Percentiles rank a stretch among this genome's conserved stretches.
Conservation (phyloP, 768 basidiomycete species). For the Boletus pseudo-olivaceus region DNA sequence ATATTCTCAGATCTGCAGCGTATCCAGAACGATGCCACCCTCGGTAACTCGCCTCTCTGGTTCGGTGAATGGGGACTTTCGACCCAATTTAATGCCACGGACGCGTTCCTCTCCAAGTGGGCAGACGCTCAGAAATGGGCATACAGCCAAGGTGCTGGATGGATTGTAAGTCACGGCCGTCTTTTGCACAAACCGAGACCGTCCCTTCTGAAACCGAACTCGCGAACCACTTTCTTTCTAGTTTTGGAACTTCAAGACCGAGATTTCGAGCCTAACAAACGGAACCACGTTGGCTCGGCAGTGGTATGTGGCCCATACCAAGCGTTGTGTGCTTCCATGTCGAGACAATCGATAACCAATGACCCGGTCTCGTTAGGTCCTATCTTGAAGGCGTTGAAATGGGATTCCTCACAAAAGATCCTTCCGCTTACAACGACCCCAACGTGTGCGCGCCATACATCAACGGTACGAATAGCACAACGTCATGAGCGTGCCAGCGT, state of each 20-base stretch:
- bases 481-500: slow-evolving; percentile 1
- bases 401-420: slow-evolving; percentile 64
- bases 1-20: slow-evolving; percentile 52
- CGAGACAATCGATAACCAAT: background rate
- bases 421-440: slow-evolving; percentile 50
- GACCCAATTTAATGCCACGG: slow-evolving; percentile 62
- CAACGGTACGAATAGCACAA: slow-evolving; percentile 14
- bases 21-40: slow-evolving; percentile 43
- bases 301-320: slow-evolving; percentile 45
- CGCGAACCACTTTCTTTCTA: slow-evolving; percentile 10
- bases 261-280: slow-evolving; percentile 45
- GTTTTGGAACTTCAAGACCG: slow-evolving; percentile 78
- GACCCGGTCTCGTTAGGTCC: slow-evolving; percentile 44
- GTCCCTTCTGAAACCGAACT: background rate
- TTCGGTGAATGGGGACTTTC: slow-evolving; percentile 62
- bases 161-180: slow-evolving; percentile 49
- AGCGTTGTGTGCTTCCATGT: background rate
- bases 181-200: background rate
- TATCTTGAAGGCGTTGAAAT: slow-evolving; percentile 57
- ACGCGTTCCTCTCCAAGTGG: slow-evolving; percentile 62
- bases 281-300: slow-evolving; percentile 51
- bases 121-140: slow-evolving; percentile 72
- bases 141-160: slow-evolving; percentile 58
- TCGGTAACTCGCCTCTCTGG: slow-evolving; percentile 47
- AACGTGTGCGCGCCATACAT: slow-evolving; percentile 61